phyloP scores from a whole-genome alignment of 2,329 filamentous ascomycete species.

The Diaporthe ilicicola region DNA sequence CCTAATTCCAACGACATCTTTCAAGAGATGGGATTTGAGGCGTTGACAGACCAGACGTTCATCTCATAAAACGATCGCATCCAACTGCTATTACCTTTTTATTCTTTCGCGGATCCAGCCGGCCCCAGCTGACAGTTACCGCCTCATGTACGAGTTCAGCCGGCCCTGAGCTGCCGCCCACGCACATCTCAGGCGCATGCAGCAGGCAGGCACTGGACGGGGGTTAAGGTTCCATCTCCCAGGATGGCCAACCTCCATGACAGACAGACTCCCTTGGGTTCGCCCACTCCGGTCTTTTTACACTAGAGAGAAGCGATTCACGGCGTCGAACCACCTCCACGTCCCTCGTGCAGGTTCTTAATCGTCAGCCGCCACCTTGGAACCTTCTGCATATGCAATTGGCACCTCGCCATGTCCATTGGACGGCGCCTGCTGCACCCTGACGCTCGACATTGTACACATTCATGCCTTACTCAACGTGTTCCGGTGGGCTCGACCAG shows the following conservation, averaged over 20 bases:
- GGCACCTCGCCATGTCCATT: slow-evolving; percentile 18
- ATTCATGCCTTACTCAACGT: slow-evolving; percentile 25
- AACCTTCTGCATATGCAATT: slow-evolving; percentile 26
- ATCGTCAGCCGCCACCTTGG: slow-evolving; percentile 23
- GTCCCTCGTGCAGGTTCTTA: slow-evolving; percentile 14
- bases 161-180: neutral
- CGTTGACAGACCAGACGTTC: neutral
- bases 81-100: neutral
- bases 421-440: slow-evolving; percentile 27
- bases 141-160: neutral
- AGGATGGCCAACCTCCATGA: neutral
- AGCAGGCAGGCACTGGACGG: neutral
- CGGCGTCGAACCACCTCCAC: neutral
- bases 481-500: slow-evolving; percentile 19
- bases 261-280: neutral
- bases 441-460: slow-evolving; percentile 29
- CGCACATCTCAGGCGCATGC: neutral
- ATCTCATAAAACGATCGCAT: neutral
- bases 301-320: neutral
- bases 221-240: slow-evolving; percentile 5
- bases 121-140: neutral
- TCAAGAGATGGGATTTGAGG: neutral
- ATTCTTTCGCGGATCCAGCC: neutral
- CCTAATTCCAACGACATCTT: slow-evolving; percentile 13
- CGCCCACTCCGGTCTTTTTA: neutral